phyloP scores from a whole-genome alignment of 139 green algal species.

The Chara braunii region DNA sequence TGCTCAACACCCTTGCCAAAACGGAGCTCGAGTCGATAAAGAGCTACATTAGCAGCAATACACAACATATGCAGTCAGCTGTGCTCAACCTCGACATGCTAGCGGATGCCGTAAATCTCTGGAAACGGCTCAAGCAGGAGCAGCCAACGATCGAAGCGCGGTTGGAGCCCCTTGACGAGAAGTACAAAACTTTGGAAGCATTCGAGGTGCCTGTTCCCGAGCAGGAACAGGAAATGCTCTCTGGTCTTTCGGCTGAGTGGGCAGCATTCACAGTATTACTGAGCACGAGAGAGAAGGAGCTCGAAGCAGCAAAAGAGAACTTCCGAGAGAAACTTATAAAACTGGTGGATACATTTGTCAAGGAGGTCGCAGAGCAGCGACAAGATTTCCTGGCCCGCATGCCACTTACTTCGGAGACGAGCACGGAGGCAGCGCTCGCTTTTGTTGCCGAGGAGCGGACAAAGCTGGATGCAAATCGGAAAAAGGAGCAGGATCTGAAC shows the following conservation, averaged over 20 bases:
- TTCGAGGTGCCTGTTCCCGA: constrained; percentile 59
- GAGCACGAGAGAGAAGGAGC: constrained; percentile 47
- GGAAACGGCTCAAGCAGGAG: constrained; percentile 45
- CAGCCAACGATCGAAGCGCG: constrained; percentile 39
- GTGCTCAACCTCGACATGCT: constrained; percentile 60
- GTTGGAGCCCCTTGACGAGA: constrained; percentile 64
- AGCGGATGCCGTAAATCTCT: constrained; percentile 59
- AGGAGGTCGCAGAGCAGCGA: constrained; percentile 47
- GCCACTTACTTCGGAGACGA: neutral
- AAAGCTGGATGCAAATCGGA: constrained; percentile 6
- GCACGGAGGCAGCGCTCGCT: constrained; percentile 22
- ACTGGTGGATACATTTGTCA: constrained; percentile 72
- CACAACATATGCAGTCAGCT: constrained; percentile 17
- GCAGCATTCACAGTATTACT: constrained; percentile 54
- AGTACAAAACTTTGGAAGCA: constrained; percentile 62
- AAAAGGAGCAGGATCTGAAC: constrained; percentile 58
- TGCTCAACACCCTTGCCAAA: constrained; percentile 58
- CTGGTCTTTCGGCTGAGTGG: constrained; percentile 53
- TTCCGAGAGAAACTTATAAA: constrained; percentile 64
- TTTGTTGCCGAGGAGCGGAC: constrained; percentile 46
- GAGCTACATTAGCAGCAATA: constrained; percentile 39
- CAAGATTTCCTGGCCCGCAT: constrained; percentile 53
- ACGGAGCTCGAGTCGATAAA: constrained; percentile 27
- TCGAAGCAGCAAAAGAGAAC: constrained; percentile 71
- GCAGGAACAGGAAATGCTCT: constrained; percentile 54